Evolutionary conservation across 2,329 filamentous ascomycete species (phyloP), one percentile per base, ranked within the genome.

Genomic region (Botryotinia globosa): DNA sequence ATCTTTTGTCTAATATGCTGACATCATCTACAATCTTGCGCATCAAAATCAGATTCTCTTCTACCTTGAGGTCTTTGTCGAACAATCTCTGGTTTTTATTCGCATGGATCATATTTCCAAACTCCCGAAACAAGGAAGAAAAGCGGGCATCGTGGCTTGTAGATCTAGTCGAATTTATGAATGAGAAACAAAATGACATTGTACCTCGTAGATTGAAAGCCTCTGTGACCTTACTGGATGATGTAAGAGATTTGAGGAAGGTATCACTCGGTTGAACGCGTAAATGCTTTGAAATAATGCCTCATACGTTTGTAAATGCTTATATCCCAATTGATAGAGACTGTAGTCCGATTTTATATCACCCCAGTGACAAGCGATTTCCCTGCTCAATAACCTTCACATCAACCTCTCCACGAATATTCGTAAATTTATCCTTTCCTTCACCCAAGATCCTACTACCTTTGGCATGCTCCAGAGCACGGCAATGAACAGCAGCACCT

Each of bases 201-300:
- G 32, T 39, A 51, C 22, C 44, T 5, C 32, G 44, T 48, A 65
- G 12, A 48, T 65, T 14, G 9, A 37, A 3, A 20, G 32, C 12
- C 32, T 39, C 63, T 37, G 6, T 66, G 9, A 12, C 1, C 44
- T 65, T 25, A 7, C 10, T 48, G 12, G 42, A 65, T 39, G 9
- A 39, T n/a, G 9, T 18, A 14, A 42, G 10, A 29, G 4, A 18
- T n/a, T 0, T 62, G 4, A 4, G 2, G 5, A 1, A 0, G 12
- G 3, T 2, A 3, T 8, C 0, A n/a, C 14, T 39, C 4, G 5
- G 59, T 10, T 20, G 16, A 63, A 1, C n/a, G 5, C 7, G 39
- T 63, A 44, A 39, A 63, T 5, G 12, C n/a, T 42, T 1, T 6
- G 12, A 29, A 44, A 42, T 0, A 20, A 42, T 63, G 4, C 14